Base-by-base conservation (phyloP, 208 protist genomes). In the Hexamita inflata region DNA sequence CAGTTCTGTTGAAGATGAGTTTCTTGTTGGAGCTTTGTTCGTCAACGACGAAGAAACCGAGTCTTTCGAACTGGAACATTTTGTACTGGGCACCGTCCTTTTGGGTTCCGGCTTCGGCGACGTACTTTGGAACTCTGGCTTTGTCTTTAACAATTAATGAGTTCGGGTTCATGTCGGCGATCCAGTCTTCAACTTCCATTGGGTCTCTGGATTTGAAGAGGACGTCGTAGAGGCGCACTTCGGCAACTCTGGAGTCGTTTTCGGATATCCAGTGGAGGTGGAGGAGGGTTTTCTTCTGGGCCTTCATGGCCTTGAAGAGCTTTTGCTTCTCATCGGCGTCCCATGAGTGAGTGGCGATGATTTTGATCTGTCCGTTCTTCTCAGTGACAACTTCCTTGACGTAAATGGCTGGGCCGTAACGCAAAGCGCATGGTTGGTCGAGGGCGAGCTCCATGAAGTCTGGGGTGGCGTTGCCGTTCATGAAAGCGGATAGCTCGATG, bases 1-100 rank as follows among this genome's bases (percentile, higher is more conserved):
- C 82, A 60, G 82, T 91, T 49, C 87, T 74, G 74, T 94, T 94
- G 81, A 93, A 92, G n/a, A 94, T 86, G 1, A 85, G 60, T 15
- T 85, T 74, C 34, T 81, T 80, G 24, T 67, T 0, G 28, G 75
- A 89, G 15, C 82, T 77, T 58, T 92, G 86, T 19, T 53, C 34
- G 75, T 95, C 92, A 24, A 86, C 75, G 49, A 38, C 39, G 45
- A 82, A 70, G 40, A 67, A 75, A 2, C 30, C 75, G 0, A 61
- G 26, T 81, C 88, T 28, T 76, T 81, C n/a, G 26, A 0, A 57
- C 80, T 76, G 0, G 84, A 34, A 81, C 35, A 26, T 15, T 26
- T 62, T 62, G 32, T 29, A 35, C 7, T 9, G 4, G 7, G 9
- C n/a, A 38, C 38, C n/a, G 7, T 49, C 41, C 2, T 75, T 65